Evolutionary conservation across 2,329 filamentous ascomycete species (phyloP), one percentile per base, ranked within the genome.

Genomic region (Fusarium oxysporum): DNA sequence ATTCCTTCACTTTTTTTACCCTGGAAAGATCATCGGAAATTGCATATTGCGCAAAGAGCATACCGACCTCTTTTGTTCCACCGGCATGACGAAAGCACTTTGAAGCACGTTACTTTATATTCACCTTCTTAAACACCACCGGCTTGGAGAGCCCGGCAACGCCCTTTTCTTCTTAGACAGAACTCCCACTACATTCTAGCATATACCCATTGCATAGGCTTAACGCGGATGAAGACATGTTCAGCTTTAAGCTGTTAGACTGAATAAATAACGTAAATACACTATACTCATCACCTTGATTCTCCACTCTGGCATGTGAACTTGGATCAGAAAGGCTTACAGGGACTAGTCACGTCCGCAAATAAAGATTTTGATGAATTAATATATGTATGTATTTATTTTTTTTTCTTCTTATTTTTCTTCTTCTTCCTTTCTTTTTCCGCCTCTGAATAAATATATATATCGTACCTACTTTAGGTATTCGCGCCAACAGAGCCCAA

Each of bases 181-280:
- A 64, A 68, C 63, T 40, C 45, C 70, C 77, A 62, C 71, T 80
- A 74, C 75, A 71, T 78, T 80, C 74, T 77, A 80, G 77, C 77
- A 80, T 80, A 81, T 81, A 81, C 78, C 80, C 79, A 72, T 79
- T 79, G 76, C 80, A 81, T 79, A 79, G 67, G 76, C 74, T 68
- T 76, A 78, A 79, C 75, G 78, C 72, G 76, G 74, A 77, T 71
- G 62, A 70, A 70, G 65, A 69, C 66, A 71, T 71, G 69, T 72
- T 75, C 65, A 70, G 68, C 59, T 68, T 63, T 35, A 69, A 41
- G 66, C 65, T 66, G 50, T 25, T 68, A 76, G 71, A 72, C 74
- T 74, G 65, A 76, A 72, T 65, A 74, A 59, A 72, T 32, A 51
- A 51, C 61, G 33, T 47, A 65, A 65, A 47, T 47, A 69, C 21